phyloP scores from a whole-genome alignment of 306 rosid genomes.

The Pterocarpus macrocarpus region DNA sequence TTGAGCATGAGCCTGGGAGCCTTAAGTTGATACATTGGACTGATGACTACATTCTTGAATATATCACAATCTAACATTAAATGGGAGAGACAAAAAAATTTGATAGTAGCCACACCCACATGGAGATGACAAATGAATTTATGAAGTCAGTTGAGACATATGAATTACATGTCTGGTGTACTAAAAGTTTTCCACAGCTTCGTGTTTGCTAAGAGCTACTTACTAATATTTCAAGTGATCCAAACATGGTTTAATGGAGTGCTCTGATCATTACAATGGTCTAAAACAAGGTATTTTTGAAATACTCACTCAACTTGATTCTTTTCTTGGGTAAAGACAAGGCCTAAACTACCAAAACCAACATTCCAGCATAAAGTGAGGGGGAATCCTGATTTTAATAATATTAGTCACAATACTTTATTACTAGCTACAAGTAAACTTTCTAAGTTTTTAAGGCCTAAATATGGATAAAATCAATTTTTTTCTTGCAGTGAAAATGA shows the following conservation, averaged over 20 bases:
- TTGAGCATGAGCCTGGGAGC: conserved; percentile 22
- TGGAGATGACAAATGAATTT: not conserved
- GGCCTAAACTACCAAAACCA: too few species aligned
- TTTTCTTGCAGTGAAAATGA: too few species aligned
- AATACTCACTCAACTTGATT: too few species aligned
- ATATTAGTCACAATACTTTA: too few species aligned
- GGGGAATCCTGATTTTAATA: too few species aligned
- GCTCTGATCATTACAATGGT: not conserved
- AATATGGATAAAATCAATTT: too few species aligned
- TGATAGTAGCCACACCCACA: not conserved
- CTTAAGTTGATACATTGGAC: not conserved
- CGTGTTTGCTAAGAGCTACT: not conserved
- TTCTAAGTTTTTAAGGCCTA: too few species aligned
- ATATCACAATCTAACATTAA: conserved; percentile 1
- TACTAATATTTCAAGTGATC: not conserved
- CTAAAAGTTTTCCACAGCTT: too few species aligned
- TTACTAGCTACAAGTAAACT: too few species aligned
- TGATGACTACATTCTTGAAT: too few species aligned
- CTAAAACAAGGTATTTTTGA: not conserved
- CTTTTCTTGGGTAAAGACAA: too few species aligned
- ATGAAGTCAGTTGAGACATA: not conserved
- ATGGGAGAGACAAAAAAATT: not conserved
- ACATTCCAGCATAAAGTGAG: too few species aligned
- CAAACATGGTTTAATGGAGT: not conserved
- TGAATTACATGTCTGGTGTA: not conserved